Conservation (phyloP, 2,329 filamentous ascomycete genomes). For the Seiridium cupressi region DNA sequence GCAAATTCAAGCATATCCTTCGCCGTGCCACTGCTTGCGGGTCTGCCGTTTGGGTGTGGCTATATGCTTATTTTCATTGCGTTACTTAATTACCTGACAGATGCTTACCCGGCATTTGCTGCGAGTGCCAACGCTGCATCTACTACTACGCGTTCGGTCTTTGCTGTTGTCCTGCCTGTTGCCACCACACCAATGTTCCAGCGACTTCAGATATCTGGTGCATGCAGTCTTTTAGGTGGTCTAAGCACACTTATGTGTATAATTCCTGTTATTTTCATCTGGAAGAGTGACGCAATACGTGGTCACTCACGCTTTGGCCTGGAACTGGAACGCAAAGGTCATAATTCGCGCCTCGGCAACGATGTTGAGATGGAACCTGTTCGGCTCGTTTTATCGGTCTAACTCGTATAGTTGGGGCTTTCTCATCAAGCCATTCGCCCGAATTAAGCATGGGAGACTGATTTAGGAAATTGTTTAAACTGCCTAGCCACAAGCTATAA, state of each 20-base stretch:
- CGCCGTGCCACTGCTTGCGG: background rate
- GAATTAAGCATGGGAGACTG: too few species aligned
- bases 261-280: slow-evolving; percentile 52
- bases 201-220: slow-evolving; percentile 44
- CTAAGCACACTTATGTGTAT: slow-evolving; percentile 48
- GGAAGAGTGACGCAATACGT: slow-evolving; percentile 54
- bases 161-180: slow-evolving; percentile 57
- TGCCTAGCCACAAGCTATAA: too few species aligned
- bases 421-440: too few species aligned
- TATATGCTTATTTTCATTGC: slow-evolving; percentile 53
- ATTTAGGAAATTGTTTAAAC: too few species aligned
- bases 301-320: slow-evolving; percentile 17
- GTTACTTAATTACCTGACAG: slow-evolving; percentile 62
- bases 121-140: slow-evolving; percentile 54
- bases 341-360: too few species aligned
- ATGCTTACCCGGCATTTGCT: slow-evolving; percentile 66
- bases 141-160: slow-evolving; percentile 45
- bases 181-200: slow-evolving; percentile 49
- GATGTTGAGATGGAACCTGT: too few species aligned
- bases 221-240: slow-evolving; percentile 49
- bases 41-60: background rate
- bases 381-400: too few species aligned
- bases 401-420: too few species aligned
- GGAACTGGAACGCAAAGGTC: too few species aligned
- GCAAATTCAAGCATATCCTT: too few species aligned